Evolutionary conservation across 257 asterid species (phyloP), one percentile per base, ranked within the genome.

Genomic region (Solanum sejunctum): DNA sequence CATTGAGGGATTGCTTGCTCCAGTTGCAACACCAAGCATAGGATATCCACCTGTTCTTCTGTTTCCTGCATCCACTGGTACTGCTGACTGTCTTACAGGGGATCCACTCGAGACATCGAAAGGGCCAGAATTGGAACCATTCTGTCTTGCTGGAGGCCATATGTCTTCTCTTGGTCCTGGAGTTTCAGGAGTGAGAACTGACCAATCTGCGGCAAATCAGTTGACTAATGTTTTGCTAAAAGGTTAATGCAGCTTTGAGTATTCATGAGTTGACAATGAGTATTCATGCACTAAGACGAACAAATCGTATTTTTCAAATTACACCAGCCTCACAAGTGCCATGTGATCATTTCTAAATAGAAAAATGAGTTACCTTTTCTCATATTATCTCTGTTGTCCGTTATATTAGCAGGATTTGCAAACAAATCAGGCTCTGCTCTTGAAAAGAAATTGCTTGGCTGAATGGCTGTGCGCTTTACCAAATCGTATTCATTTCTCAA

Each of bases 141-240:
- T 93, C 89, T 88, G 96, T 84, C 95, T 88, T 84, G 91, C 84
- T 84, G 94, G 88, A 52, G 88, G 88, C 99, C 99, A 96, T 85
- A 93, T 84, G 85, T 93, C 98, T 49, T 95, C 98, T 91, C 93
- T 91, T 72, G 95, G 97, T 89, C 99, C 99, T 95, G 99, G 99
- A 91, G 99, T 96, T 90, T 93, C 93, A 91, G 98, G 98, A 92
- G 99, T 91, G 92, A 69, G 88, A 92, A 89, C 90, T 88, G 92
- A 88, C 97, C 98, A 93, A 91, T 94, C 99, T 95, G 98, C 94
- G 47, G 18, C 16, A 77, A 90, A 89, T 95, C 89, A 91, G 92
- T 91, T 81, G 86, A 93, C 95, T 90, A 86, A 91, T 79, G 88
- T 91, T 90, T 92, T 88, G 92, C 72, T 51, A 67, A 39, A 67